A percentile compares a stretch with the other conserved stretches of the same genome.
Evolutionary conservation across 1,284 basidiomycete species (phyloP).

Genomic region (Cutaneotrichosporon sp.): DNA sequence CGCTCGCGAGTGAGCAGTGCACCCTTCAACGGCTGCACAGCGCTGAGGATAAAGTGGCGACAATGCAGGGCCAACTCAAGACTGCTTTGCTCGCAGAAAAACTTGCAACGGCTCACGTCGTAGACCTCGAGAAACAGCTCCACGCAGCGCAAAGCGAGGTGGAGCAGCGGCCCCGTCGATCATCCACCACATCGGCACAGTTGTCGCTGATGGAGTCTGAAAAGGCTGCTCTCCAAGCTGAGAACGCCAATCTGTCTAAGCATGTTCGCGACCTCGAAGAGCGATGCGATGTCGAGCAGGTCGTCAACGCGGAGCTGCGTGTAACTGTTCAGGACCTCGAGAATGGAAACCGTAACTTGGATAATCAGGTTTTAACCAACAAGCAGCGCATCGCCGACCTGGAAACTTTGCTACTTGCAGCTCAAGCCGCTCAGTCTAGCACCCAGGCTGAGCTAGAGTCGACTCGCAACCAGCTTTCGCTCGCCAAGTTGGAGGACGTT

Average conservation of each 20-base stretch:
- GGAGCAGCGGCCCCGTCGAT: background rate
- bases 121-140: background rate
- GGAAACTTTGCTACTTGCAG: background rate
- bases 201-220: background rate
- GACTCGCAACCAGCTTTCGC: background rate
- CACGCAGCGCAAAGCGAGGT: background rate
- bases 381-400: background rate
- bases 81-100: no score
- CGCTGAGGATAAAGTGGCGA: background rate
- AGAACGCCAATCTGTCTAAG: background rate
- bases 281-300: background rate
- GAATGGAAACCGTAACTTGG: background rate
- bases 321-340: background rate
- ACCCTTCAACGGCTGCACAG: background rate
- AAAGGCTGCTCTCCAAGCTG: background rate
- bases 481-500: background rate
- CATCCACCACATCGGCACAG: background rate
- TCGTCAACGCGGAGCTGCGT: background rate
- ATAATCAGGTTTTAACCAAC: background rate
- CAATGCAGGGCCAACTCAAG: no score
- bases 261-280: background rate
- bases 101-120: no score
- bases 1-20: background rate
- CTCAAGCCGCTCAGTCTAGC: background rate
- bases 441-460: background rate